A percentile compares a stretch with the other conserved stretches of the same genome.
phyloP scores from a whole-genome alignment of 352 stramenopile genomes.

The Pythium phragmiticola region DNA sequence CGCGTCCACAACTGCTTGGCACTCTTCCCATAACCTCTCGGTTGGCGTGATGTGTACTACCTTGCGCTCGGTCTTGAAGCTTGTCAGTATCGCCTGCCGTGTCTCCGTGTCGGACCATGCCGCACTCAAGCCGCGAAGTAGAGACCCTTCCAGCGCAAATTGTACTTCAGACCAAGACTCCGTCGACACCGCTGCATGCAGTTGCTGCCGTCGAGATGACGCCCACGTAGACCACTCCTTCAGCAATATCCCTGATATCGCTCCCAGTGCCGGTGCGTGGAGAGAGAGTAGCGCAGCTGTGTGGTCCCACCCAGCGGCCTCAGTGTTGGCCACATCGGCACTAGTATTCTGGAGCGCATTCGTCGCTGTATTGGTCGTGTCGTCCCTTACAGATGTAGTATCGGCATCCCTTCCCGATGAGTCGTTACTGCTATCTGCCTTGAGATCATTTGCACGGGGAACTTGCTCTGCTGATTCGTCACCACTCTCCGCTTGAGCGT shows the following conservation, averaged over 20 bases:
- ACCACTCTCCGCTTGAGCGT: not conserved
- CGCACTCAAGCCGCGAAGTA: not conserved
- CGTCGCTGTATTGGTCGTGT: not conserved
- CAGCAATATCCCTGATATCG: not conserved
- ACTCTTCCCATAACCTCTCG: constrained; percentile 11
- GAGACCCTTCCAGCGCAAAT: constrained; percentile 5
- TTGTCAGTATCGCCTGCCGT: not conserved
- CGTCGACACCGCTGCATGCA: not conserved
- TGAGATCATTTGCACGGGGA: not conserved
- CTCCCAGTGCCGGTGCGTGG: not conserved
- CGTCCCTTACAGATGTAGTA: not conserved
- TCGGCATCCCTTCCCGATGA: not conserved
- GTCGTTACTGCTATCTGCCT: not conserved
- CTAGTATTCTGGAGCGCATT: not conserved
- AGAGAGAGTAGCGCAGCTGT: not conserved
- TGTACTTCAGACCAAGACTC: constrained; percentile 3
- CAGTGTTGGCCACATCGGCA: not conserved
- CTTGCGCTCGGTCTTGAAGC: not conserved
- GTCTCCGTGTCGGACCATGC: not conserved
- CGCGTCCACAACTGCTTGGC: constrained; percentile 11
- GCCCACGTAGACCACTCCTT: constrained; percentile 3
- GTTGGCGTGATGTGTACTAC: not conserved
- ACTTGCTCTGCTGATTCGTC: not conserved
- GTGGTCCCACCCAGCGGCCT: constrained; percentile 3
- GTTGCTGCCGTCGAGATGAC: not conserved